Evolutionary conservation across 495 filamentous ascomycete genomes (phyloP), one percentile per base, ranked within the genome.

Genomic region (Jackrogersella minutella): DNA sequence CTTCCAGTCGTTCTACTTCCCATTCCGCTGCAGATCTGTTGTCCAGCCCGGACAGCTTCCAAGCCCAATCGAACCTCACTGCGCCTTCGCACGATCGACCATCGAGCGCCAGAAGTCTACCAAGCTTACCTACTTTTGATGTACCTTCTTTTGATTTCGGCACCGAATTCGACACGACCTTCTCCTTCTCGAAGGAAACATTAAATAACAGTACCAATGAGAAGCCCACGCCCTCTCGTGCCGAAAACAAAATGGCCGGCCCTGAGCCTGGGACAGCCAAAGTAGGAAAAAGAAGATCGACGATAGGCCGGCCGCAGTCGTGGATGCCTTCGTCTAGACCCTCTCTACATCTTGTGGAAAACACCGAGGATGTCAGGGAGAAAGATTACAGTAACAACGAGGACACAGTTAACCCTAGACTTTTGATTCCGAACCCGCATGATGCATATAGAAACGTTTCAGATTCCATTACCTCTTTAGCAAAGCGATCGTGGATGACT

Each of bases 401-500:
- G n/a, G 47, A 34, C 1, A 14, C 34, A 3, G 24, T 54, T 30
- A 40, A 24, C n/a, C 40, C 60, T 10, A 55, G 44, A n/a, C 43
- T 58, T 30, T 37, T 66, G 13, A 44, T 21, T 40, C 63, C 59
- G 6, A 69, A 60, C 10, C 26, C 67, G 9, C 37, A 72, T 39
- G 76, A 81, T 21, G 64, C 70, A 22, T 64, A 76, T 14, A 74
- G 73, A 57, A 73, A 55, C 3, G 84, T 89, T 69, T 87, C 88
- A 4, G 87, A 87, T 39, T 85, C 88, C 24, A 82, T 92, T 69
- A 84, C 86, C 59, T 87, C 80, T 60, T 82, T 91, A 65, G 86
- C 89, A 10, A 85, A 84, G 63, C 85, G 85, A 70, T 87, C 89
- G 41, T 92, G 90, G 89, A 84, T 85, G 11, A 77, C 85, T 7